Evolutionary conservation across 139 green algal genomes (phyloP).

Genomic region (Tetraselmis striata): DNA sequence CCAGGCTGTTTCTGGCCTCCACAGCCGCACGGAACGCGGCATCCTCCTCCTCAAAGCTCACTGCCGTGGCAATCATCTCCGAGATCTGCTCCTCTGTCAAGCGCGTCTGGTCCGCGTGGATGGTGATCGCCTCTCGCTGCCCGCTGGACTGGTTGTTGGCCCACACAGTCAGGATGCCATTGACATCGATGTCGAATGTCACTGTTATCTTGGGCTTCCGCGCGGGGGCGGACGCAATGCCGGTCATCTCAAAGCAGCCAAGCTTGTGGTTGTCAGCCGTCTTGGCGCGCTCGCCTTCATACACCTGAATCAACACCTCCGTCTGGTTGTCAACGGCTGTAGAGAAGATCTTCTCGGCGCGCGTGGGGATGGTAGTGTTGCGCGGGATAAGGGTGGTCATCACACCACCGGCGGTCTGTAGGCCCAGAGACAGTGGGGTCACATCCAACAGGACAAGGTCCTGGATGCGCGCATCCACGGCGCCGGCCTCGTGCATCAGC

Average conservation of each 20-base stretch:
- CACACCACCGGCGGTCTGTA: slow-evolving; percentile 86
- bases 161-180: slow-evolving; percentile 5
- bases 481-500: slow-evolving; percentile 7
- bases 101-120: not conserved
- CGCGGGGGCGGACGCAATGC: slow-evolving; percentile 2
- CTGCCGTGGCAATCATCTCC: not conserved
- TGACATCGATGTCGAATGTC: slow-evolving; percentile 12
- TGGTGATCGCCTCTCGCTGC: not conserved
- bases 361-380: slow-evolving; percentile 67
- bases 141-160: not conserved
- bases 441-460: slow-evolving; percentile 87
- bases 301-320: slow-evolving; percentile 15
- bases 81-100: not conserved
- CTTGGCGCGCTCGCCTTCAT: slow-evolving; percentile 6
- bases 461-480: slow-evolving; percentile 30
- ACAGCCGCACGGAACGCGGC: not conserved
- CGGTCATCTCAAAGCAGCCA: slow-evolving; percentile 4
- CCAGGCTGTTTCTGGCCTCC: not conserved
- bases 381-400: slow-evolving; percentile 92
- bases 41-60: not conserved
- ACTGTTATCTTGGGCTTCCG: slow-evolving; percentile 9
- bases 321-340: slow-evolving; percentile 10
- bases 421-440: slow-evolving; percentile 82
- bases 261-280: slow-evolving; percentile 11
- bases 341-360: slow-evolving; percentile 2